Conservation (phyloP, 306 rosid species). For the Luffa acutangula region DNA sequence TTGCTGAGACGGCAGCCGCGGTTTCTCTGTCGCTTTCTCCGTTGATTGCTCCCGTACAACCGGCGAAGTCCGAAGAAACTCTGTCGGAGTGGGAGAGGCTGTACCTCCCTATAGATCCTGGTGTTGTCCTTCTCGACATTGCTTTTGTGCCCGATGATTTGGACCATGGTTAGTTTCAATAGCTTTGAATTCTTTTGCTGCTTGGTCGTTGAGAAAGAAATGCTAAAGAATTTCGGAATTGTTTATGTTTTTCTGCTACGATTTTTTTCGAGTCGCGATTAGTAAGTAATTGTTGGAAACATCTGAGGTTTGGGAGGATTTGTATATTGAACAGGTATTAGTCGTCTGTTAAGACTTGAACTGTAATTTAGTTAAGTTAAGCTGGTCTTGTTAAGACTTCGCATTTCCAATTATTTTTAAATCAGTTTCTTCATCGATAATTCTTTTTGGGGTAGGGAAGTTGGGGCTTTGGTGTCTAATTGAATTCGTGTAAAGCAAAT, state of each 20-base stretch:
- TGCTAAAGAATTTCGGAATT: neutral
- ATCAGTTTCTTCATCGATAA: neutral
- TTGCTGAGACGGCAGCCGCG: slow-evolving; percentile 53
- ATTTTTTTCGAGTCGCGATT: too few relatives aligned
- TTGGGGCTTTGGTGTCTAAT: neutral
- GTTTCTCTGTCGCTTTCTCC: slow-evolving; percentile 38
- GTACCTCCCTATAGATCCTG: slow-evolving; percentile 82
- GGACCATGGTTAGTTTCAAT: slow-evolving; percentile 39
- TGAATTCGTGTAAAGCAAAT: neutral
- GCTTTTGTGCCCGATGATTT: slow-evolving; percentile 84
- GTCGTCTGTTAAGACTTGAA: neutral
- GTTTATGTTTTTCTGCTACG: neutral
- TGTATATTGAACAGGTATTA: neutral
- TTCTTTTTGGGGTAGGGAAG: neutral
- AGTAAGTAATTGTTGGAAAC: neutral
- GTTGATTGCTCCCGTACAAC: slow-evolving; percentile 13
- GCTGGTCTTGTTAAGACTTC: neutral
- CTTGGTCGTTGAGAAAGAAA: slow-evolving; percentile 6
- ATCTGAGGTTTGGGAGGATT: neutral
- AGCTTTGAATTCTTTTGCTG: neutral
- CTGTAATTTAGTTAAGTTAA: neutral
- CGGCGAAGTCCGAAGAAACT: slow-evolving; percentile 51
- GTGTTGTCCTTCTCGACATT: slow-evolving; percentile 92
- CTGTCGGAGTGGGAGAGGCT: slow-evolving; percentile 90
- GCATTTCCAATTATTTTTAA: neutral